Base-by-base conservation (phyloP, 495 filamentous ascomycete genomes). In the Hyaloscypha bicolor region DNA sequence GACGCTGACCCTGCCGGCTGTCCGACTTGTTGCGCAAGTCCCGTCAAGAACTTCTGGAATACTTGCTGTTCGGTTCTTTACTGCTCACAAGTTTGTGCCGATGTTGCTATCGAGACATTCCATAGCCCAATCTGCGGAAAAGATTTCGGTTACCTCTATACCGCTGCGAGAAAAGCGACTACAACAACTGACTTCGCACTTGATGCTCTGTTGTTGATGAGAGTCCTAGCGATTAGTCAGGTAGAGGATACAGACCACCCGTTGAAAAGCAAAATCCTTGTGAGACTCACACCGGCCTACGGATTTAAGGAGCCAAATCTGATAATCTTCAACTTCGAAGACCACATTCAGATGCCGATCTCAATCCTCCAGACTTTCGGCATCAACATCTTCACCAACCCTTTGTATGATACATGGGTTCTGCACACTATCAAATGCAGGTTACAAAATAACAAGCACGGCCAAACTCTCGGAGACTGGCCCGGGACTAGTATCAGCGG, bases 381-480 rank as follows among this genome's bases (percentile, higher is more conserved):
- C 37, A 55, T 70, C 63, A 60, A 70, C 55, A 57, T 67, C 9
- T 70, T 66, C 55, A 55, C 64, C 14, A 56, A 65, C 11, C 25
- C 30, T 0, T 32, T 60, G 1, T 70, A 70, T 32, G 59, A 65
- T 19, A 65, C 63, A 14, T 65, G 63, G 63, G 68, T 70, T 14
- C 45, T 70, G 19, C 63, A 70, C 19, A 70, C 64, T 8, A 70
- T 70, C 19, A 51, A 53, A 21, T 70, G 63, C 29, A 42, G 64
- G 14, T 25, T 70, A 25, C 62, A 66, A 25, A 70, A 70, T 60
- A 70, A 70, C 39, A 68, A 68, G 31, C 66, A 68, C 32, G 66
- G 66, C n/a, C 60, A 63, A 55, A 60, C 60, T 3, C 31, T 68
- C 6, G 60, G 33, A 22, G 56, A 61, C 32, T 61, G 48, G 56